These are phyloP conservation scores for Dentiscutata heterogama DNA, from an alignment of 371 early-diverging fungal genomes.

Conservation along the genomic window DNA sequence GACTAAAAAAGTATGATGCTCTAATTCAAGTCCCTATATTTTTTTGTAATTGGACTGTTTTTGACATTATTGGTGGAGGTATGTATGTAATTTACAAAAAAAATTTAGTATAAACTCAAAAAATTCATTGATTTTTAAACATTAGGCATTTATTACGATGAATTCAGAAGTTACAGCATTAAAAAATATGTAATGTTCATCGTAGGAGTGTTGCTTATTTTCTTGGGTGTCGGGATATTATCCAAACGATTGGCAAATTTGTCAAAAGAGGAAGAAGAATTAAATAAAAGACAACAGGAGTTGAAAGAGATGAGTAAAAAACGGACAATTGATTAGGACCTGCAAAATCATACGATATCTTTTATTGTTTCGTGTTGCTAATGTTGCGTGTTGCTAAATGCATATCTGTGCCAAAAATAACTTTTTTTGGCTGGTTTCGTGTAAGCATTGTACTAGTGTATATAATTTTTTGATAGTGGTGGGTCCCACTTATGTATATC, in stretches of 20 bases:
- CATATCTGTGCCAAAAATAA: too few species aligned
- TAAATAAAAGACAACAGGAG: background rate
- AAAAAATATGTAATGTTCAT: conserved; percentile 75
- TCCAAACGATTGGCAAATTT: conserved; percentile 56
- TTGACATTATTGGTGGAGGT: conserved; percentile 82
- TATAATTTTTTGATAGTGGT: too few species aligned
- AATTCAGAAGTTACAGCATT: conserved; percentile 75
- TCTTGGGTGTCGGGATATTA: conserved; percentile 74
- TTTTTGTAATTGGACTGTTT: conserved; percentile 83
- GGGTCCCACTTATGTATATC: too few species aligned
- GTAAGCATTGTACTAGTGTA: too few species aligned
- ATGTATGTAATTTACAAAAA: too few species aligned
- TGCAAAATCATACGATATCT: too few species aligned
- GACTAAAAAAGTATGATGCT: conserved; percentile 86
- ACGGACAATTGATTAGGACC: background rate
- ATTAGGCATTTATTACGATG: conserved; percentile 70
- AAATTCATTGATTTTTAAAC: too few species aligned
- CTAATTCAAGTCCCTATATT: conserved; percentile 88
- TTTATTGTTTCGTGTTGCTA: too few species aligned
- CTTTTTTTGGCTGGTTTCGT: too few species aligned
- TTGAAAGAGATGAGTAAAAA: background rate
- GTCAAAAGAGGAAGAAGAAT: conserved; percentile 51
- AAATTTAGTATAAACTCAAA: too few species aligned
- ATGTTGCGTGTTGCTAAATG: too few species aligned
- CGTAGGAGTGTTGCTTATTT: conserved; percentile 76